Percentiles rank a stretch among this genome's conserved stretches.
Evolutionary conservation across 2,329 filamentous ascomycete genomes (phyloP).

Genomic region (Akanthomyces muscarius): DNA sequence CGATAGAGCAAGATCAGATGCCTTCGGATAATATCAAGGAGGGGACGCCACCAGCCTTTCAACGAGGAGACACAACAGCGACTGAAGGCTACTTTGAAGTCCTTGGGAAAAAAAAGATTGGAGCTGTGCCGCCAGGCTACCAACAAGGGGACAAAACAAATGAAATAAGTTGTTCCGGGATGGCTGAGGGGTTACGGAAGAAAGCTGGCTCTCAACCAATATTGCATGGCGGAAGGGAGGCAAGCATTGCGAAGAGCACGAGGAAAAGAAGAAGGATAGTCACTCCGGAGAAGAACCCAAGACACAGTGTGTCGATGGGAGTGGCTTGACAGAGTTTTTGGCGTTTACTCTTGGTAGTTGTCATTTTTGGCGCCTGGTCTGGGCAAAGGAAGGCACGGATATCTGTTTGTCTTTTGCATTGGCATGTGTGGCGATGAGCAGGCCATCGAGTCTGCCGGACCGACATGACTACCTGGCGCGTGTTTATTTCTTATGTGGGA

Average conservation of each 20-base stretch:
- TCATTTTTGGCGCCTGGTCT: not conserved
- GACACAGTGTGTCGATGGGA: not conserved
- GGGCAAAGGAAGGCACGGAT: not conserved
- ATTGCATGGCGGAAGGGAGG: no score
- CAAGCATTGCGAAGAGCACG: not conserved
- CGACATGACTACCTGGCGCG: not conserved
- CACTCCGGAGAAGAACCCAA: not conserved
- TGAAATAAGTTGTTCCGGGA: no score
- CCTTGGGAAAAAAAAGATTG: not conserved
- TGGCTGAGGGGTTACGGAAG: no score
- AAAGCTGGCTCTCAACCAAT: no score
- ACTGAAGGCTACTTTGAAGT: not conserved
- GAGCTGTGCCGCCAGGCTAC: no score
- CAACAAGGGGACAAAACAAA: no score
- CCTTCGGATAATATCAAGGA: not conserved
- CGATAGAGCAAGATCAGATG: no score
- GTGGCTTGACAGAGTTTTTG: not conserved
- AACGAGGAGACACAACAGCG: not conserved
- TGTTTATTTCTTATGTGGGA: not conserved
- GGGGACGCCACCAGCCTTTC: not conserved
- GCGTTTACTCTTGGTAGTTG: slow-evolving; percentile 6
- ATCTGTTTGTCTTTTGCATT: not conserved
- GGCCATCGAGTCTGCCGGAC: not conserved
- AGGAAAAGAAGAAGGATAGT: not conserved
- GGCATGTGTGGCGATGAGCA: not conserved